Percentiles rank a stretch among this genome's conserved stretches.
Evolutionary conservation across 345 rosid genomes (phyloP).

Genomic region (Salix arbutifolia): DNA sequence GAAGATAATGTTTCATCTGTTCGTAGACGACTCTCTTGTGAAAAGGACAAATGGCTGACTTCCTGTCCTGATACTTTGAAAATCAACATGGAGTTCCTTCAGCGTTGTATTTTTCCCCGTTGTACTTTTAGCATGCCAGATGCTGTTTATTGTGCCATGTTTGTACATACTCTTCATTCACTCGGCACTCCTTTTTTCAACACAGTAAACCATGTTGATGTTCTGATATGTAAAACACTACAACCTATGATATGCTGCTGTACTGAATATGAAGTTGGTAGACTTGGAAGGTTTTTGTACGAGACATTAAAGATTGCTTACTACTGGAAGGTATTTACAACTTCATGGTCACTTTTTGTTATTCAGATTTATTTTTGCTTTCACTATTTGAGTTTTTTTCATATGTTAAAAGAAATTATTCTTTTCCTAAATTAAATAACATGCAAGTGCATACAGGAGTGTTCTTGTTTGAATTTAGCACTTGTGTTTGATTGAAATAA

Average conservation of each 20-base stretch:
- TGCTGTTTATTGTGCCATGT: conserved; percentile 97
- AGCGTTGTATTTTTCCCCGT: conserved; percentile 97
- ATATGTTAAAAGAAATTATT: neutral
- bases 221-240: conserved; percentile 86
- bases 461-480: neutral
- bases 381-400: neutral
- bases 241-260: conserved; percentile 99
- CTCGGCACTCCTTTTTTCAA: conserved; percentile 98
- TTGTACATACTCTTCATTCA: conserved; percentile 93
- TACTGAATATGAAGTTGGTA: conserved; percentile 96
- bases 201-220: conserved; percentile 98
- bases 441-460: neutral
- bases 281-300: conserved; percentile 87
- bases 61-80: conserved; percentile 97
- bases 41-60: conserved; percentile 96
- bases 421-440: neutral
- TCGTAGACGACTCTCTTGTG: conserved; percentile 75
- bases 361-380: neutral
- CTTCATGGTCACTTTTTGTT: neutral
- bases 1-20: conserved; percentile 96
- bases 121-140: conserved; percentile 99
- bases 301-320: conserved; percentile 97
- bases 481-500: neutral
- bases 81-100: conserved; percentile 99
- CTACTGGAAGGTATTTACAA: conserved; percentile 74